These are phyloP conservation scores for Globisporangium parvum DNA, from an alignment of 352 stramenopile genomes.

Conservation along the genomic window DNA sequence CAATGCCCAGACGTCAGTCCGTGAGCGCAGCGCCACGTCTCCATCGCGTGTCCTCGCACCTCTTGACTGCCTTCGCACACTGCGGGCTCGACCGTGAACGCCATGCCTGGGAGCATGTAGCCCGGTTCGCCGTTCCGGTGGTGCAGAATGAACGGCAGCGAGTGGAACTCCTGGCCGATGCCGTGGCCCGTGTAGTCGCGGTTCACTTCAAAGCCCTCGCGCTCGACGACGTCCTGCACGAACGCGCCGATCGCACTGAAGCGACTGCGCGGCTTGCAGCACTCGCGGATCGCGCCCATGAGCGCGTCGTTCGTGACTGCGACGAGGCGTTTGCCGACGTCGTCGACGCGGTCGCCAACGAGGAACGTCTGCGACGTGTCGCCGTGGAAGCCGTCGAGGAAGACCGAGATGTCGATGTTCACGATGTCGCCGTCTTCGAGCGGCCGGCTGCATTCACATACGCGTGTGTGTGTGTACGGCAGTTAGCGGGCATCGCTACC, in stretches of 20 bases:
- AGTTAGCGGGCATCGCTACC: background rate
- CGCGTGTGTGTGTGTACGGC: background rate
- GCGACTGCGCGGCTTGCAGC: constrained; percentile 89
- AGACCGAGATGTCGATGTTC: constrained; percentile 96
- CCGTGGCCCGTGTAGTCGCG: constrained; percentile 95
- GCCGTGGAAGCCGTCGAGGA: constrained; percentile 92
- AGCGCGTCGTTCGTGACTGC: constrained; percentile 83
- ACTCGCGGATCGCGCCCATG: constrained; percentile 77
- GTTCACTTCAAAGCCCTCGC: constrained; percentile 76
- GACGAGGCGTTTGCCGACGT: constrained; percentile 82
- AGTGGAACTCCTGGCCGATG: constrained; percentile 95
- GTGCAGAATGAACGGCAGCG: constrained; percentile 92
- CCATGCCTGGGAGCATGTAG: constrained; percentile 90
- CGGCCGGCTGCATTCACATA: constrained; percentile 33
- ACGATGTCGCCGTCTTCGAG: constrained; percentile 94
- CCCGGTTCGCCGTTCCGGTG: constrained; percentile 79
- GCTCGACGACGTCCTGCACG: constrained; percentile 87
- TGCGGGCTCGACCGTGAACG: constrained; percentile 99
- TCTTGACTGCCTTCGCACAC: constrained; percentile 89
- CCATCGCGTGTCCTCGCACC: constrained; percentile 21
- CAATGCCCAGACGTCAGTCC: background rate
- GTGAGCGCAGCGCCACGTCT: background rate
- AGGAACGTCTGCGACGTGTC: constrained; percentile 97
- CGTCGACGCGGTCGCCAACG: constrained; percentile 88
- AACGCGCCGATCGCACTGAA: constrained; percentile 93